A percentile compares a stretch with the other conserved stretches of the same genome.
These are phyloP conservation scores for Silybum marianum DNA, from an alignment of 129 eudicot species.

Conservation along the genomic window DNA sequence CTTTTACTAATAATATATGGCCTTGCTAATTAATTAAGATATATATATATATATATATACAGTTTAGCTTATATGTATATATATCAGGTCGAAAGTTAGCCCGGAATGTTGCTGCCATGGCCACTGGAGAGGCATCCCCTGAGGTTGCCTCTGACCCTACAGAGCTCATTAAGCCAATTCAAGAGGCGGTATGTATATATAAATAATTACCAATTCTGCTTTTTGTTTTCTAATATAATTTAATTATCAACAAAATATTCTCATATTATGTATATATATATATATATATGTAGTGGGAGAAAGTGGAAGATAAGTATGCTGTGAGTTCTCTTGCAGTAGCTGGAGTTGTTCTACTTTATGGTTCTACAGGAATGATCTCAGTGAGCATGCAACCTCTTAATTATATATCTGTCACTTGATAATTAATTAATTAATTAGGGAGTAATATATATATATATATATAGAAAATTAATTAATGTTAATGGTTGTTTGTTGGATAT, in stretches of 20 bases:
- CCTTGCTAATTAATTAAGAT: not conserved
- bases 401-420: not conserved
- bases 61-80: not conserved
- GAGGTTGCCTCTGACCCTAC: constrained; percentile 54
- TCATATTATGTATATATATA: not conserved
- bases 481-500: constrained; percentile 1
- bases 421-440: too few relatives aligned
- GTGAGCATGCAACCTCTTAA: constrained; percentile 34
- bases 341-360: constrained; percentile 59
- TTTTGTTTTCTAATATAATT: not conserved
- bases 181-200: constrained; percentile 58
- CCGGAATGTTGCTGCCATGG: constrained; percentile 80
- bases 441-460: too few relatives aligned
- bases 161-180: constrained; percentile 66
- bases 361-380: constrained; percentile 80
- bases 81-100: constrained; percentile 71
- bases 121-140: constrained; percentile 73
- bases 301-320: constrained; percentile 94
- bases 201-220: not conserved
- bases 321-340: constrained; percentile 85
- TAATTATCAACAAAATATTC: not conserved
- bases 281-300: constrained; percentile 65
- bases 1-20: not conserved
- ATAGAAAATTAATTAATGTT: not conserved
- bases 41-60: not conserved